These are phyloP conservation scores for Intubia oerlemansii DNA, from an alignment of 2,329 filamentous ascomycete genomes.

Conservation along the genomic window DNA sequence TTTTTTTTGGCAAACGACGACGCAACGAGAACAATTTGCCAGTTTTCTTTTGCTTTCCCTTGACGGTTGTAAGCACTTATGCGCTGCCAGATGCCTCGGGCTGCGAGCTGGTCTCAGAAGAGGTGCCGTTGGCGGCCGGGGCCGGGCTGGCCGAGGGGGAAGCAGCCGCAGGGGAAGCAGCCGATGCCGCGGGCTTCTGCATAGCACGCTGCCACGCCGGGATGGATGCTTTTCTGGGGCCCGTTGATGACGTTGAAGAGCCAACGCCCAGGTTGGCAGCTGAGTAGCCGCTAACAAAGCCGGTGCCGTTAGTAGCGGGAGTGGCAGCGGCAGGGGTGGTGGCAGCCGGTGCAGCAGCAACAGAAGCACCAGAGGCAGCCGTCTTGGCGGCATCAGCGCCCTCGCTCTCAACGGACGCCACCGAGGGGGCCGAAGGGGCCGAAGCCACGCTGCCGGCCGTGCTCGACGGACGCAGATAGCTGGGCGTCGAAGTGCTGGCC, in stretches of 20 bases:
- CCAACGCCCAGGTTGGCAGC: too few relatives aligned
- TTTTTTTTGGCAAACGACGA: too few relatives aligned
- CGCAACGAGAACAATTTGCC: too few relatives aligned
- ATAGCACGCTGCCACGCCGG: slow-evolving; percentile 64
- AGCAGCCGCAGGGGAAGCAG: slow-evolving; percentile 1
- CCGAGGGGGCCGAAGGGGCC: slow-evolving; percentile 7
- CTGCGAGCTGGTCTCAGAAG: too few relatives aligned
- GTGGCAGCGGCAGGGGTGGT: slow-evolving; percentile 2
- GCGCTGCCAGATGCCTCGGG: slow-evolving; percentile 3
- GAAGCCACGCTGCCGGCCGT: slow-evolving; percentile 7
- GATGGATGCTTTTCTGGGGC: too few relatives aligned
- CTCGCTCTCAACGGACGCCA: slow-evolving; percentile 4
- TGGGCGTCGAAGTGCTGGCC: too few relatives aligned
- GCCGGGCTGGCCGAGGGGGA: slow-evolving; percentile 1
- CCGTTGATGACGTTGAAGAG: too few relatives aligned
- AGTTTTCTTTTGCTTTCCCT: too few relatives aligned
- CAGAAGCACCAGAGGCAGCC: slow-evolving; percentile 2
- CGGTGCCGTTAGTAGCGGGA: slow-evolving; percentile 3
- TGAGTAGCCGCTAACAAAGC: too few relatives aligned
- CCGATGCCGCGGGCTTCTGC: slow-evolving; percentile 37
- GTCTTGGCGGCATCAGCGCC: slow-evolving; percentile 7
- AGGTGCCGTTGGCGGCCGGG: too few relatives aligned
- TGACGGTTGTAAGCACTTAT: slow-evolving; percentile 1
- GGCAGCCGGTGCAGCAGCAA: slow-evolving; percentile 10
- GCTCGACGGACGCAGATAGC: slow-evolving; percentile 12